Conservation (phyloP, 129 eudicot species). For the Scalesia atractyloides region DNA sequence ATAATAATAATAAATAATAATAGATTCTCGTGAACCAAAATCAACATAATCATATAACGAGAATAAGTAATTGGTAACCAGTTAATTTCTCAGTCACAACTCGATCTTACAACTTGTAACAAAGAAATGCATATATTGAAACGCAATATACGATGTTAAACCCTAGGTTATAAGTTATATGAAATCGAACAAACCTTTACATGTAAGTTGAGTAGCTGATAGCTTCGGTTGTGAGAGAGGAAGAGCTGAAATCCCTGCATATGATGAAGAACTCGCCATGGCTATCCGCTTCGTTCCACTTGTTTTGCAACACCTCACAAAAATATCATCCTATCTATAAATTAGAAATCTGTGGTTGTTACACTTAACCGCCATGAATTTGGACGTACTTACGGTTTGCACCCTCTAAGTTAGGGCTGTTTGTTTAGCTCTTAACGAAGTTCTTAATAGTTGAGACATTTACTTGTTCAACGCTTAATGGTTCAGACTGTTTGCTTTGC, state of each 20-base stretch:
- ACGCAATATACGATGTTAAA: too few relatives aligned
- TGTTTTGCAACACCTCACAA: slow-evolving; percentile 19
- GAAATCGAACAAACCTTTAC: slow-evolving; percentile 30
- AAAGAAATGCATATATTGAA: background rate
- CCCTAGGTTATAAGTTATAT: slow-evolving; percentile 1
- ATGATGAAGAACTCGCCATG: slow-evolving; percentile 31
- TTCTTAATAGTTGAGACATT: too few relatives aligned
- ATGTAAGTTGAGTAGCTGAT: slow-evolving; percentile 19
- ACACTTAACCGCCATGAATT: too few relatives aligned
- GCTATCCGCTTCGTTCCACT: slow-evolving; percentile 16
- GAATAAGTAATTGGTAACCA: too few relatives aligned
- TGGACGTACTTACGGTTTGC: too few relatives aligned
- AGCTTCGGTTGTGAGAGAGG: slow-evolving; percentile 28
- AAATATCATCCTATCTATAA: too few relatives aligned
- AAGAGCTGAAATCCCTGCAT: slow-evolving; percentile 28
- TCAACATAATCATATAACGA: background rate
- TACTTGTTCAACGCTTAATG: too few relatives aligned
- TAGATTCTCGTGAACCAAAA: background rate
- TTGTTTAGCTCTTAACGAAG: too few relatives aligned
- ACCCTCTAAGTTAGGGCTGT: too few relatives aligned
- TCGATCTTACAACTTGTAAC: background rate
- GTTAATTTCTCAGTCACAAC: background rate
- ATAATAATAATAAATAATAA: too few relatives aligned
- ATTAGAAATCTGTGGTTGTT: too few relatives aligned
- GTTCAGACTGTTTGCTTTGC: too few relatives aligned